phyloP scores from a whole-genome alignment of 805 yeast species.

The Hanseniaspora pseudoguilliermondii region DNA sequence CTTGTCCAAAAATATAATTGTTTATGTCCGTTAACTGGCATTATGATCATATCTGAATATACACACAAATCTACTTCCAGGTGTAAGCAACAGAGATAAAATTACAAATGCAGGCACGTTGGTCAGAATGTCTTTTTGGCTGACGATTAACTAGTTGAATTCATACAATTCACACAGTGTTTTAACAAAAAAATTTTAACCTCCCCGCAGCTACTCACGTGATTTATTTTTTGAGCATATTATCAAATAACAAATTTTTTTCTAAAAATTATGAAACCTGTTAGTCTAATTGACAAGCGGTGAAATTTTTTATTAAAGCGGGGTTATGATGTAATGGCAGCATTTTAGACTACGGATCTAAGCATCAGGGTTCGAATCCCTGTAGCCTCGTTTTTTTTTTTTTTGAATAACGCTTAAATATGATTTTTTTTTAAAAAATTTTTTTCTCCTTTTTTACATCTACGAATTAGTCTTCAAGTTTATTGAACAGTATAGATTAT shows the following conservation, averaged over 20 bases:
- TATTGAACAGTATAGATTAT: too few species aligned
- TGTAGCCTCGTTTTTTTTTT: constrained; percentile 13
- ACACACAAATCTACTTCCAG: too few species aligned
- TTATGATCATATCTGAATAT: too few species aligned
- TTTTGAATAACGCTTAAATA: too few species aligned
- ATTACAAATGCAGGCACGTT: too few species aligned
- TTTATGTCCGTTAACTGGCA: too few species aligned
- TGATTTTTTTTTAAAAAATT: not conserved
- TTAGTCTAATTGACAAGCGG: not conserved
- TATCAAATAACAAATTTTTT: not conserved
- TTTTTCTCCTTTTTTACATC: not conserved
- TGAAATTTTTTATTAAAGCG: constrained; percentile 3
- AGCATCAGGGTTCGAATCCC: constrained; percentile 14
- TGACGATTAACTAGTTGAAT: too few species aligned
- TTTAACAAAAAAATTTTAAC: not conserved
- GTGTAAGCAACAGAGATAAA: too few species aligned
- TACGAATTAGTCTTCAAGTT: too few species aligned
- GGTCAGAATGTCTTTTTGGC: too few species aligned
- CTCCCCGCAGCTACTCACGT: not conserved
- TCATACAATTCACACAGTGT: too few species aligned
- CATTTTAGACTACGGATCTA: constrained; percentile 14
- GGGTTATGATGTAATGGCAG: constrained; percentile 14
- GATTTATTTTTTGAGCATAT: not conserved
- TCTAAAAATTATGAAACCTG: constrained; percentile 3
- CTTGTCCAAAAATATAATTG: too few species aligned